Evolutionary conservation across 1,284 basidiomycete genomes (phyloP).

Genomic region (Exsudoporus floridanus): DNA sequence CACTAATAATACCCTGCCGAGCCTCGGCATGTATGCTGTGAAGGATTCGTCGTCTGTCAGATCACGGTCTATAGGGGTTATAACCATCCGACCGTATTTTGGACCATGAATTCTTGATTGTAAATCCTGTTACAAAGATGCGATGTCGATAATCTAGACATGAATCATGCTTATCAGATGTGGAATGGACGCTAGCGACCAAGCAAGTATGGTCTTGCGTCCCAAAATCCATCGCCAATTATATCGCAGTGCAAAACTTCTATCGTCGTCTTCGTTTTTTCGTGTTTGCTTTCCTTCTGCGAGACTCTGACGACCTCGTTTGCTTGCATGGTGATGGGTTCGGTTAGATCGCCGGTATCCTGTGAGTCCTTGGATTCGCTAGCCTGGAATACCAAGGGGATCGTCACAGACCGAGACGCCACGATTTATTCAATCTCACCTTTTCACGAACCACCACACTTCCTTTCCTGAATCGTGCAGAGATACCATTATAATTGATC

Average conservation of each 20-base stretch:
- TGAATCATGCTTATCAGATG: too few species aligned
- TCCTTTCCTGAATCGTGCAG: constrained; percentile 81
- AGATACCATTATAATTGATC: constrained; percentile 86
- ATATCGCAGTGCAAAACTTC: constrained; percentile 79
- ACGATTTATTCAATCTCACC: constrained; percentile 8
- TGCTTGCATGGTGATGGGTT: not conserved
- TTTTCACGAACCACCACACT: constrained; percentile 75
- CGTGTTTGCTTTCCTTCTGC: constrained; percentile 35
- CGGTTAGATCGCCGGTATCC: not conserved
- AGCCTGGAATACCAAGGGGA: not conserved
- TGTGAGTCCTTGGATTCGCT: constrained; percentile 2
- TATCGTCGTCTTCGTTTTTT: constrained; percentile 43
- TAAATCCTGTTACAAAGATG: too few species aligned
- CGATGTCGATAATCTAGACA: not conserved
- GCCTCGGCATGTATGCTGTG: too few species aligned
- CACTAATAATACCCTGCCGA: too few species aligned
- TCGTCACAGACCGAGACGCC: not conserved
- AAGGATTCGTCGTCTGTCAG: too few species aligned
- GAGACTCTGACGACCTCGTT: not conserved
- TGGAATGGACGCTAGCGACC: constrained; percentile 22
- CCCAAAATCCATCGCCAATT: constrained; percentile 82
- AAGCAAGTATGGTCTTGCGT: constrained; percentile 48
- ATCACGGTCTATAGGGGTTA: too few species aligned
- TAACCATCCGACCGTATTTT: too few species aligned
- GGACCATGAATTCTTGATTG: not conserved